Evolutionary conservation across 352 stramenopile genomes (phyloP).

Genomic region (Thraustochytrium striatum): DNA sequence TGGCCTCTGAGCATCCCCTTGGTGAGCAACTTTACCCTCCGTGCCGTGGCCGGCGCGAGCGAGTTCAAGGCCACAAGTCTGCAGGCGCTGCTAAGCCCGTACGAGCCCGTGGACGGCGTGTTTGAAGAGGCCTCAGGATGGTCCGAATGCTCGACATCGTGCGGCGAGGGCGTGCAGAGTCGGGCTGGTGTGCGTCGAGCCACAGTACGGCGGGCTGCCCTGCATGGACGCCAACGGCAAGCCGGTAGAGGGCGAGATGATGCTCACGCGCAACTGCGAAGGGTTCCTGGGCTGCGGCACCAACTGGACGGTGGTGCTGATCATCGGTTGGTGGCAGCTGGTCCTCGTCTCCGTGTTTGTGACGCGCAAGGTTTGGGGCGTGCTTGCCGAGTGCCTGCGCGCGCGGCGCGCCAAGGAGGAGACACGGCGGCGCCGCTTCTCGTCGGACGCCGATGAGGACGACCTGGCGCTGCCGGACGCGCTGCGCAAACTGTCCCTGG

Average conservation of each 20-base stretch:
- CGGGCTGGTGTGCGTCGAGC: background rate
- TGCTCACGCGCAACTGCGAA: slow-evolving; percentile 6
- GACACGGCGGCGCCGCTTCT: slow-evolving; percentile 1
- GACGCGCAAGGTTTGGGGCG: too few species aligned
- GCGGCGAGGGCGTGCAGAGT: slow-evolving; percentile 2
- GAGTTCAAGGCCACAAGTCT: background rate
- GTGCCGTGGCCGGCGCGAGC: background rate
- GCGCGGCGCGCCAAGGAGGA: background rate
- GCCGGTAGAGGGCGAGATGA: background rate
- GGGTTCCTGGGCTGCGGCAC: slow-evolving; percentile 16
- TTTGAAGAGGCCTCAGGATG: background rate
- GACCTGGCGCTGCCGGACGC: background rate
- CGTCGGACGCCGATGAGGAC: slow-evolving; percentile 32
- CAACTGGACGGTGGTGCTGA: slow-evolving; percentile 19
- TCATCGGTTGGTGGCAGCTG: slow-evolving; percentile 35
- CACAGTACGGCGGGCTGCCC: slow-evolving; percentile 21
- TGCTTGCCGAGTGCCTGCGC: background rate
- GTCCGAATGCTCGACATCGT: slow-evolving; percentile 17
- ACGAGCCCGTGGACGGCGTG: slow-evolving; percentile 6
- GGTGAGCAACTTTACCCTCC: slow-evolving; percentile 8
- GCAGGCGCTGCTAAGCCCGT: background rate
- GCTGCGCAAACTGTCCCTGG: background rate
- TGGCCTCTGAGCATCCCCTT: slow-evolving; percentile 8
- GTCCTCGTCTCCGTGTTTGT: slow-evolving; percentile 25
- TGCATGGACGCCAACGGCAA: background rate